Evolutionary conservation across 2,329 filamentous ascomycete genomes (phyloP).

Genomic region (Hypoxylon sp.): DNA sequence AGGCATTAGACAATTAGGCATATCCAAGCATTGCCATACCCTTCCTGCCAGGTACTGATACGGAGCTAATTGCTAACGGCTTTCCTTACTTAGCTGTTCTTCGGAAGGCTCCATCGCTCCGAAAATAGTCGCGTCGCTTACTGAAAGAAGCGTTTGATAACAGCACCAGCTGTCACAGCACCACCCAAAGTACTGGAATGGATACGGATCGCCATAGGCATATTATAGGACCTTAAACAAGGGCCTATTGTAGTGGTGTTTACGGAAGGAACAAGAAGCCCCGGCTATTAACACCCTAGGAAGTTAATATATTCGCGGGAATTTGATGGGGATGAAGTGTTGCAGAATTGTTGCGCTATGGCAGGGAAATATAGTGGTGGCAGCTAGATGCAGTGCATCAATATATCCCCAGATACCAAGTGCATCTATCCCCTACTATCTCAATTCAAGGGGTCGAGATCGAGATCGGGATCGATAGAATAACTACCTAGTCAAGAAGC

Average conservation of each 20-base stretch:
- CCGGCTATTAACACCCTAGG: constrained; percentile 17
- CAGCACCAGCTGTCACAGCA: neutral
- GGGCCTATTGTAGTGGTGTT: neutral
- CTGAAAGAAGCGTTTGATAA: neutral
- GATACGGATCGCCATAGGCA: neutral
- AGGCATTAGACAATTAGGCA: neutral
- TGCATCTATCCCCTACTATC: neutral
- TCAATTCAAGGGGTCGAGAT: neutral
- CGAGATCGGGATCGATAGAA: constrained; percentile 4
- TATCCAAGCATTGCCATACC: neutral
- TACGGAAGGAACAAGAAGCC: constrained; percentile 14
- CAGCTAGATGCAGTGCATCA: neutral
- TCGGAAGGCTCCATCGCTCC: neutral
- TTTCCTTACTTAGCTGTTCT: neutral
- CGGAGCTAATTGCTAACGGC: neutral
- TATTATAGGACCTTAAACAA: neutral
- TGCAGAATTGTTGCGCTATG: neutral
- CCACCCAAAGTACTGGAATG: neutral
- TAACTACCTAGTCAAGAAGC: neutral
- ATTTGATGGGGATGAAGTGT: constrained; percentile 2
- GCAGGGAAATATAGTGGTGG: constrained; percentile 4
- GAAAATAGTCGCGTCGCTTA: neutral
- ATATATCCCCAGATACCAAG: constrained; percentile 2
- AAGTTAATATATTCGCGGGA: constrained; percentile 12
- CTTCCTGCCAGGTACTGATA: neutral